phyloP scores from a whole-genome alignment of 2,329 filamentous ascomycete species.

The Colletotrichum sp. region DNA sequence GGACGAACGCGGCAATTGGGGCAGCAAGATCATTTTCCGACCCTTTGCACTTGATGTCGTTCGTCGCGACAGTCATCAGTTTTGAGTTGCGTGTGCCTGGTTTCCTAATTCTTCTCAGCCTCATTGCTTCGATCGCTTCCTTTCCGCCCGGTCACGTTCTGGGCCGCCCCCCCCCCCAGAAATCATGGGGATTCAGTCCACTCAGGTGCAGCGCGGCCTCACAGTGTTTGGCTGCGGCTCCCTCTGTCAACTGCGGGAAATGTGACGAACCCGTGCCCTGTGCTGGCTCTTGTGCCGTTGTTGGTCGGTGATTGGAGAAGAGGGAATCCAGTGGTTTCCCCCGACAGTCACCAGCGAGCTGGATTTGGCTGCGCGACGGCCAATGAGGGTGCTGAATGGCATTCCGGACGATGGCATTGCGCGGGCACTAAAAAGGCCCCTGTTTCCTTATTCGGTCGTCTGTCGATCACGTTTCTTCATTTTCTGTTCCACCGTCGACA shows the following conservation, averaged over 20 bases:
- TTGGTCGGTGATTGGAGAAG: conserved; percentile 22
- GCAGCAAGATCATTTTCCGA: neutral
- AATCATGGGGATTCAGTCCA: neutral
- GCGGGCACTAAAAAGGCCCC: conserved; percentile 9
- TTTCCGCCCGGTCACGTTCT: neutral
- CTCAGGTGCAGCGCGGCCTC: neutral
- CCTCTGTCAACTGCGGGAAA: conserved; percentile 1
- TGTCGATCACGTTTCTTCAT: neutral
- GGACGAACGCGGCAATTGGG: conserved; percentile 4
- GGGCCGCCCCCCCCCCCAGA: neutral
- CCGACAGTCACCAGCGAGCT: neutral
- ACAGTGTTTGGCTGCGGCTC: conserved; percentile 13
- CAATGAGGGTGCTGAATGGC: conserved; percentile 7
- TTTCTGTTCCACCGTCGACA: neutral
- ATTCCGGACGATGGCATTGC: neutral
- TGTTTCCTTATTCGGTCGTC: conserved; percentile 13
- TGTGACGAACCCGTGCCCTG: conserved; percentile 25
- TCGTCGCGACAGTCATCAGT: neutral
- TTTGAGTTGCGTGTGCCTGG: neutral
- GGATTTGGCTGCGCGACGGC: neutral
- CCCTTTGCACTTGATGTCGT: neutral
- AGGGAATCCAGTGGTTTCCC: conserved; percentile 15
- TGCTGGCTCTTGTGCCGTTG: conserved; percentile 16
- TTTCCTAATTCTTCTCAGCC: conserved; percentile 2
- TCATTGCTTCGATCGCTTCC: neutral